Evolutionary conservation across 192 early-diverging fungal genomes (phyloP).

Genomic region (Podila minutissima): DNA sequence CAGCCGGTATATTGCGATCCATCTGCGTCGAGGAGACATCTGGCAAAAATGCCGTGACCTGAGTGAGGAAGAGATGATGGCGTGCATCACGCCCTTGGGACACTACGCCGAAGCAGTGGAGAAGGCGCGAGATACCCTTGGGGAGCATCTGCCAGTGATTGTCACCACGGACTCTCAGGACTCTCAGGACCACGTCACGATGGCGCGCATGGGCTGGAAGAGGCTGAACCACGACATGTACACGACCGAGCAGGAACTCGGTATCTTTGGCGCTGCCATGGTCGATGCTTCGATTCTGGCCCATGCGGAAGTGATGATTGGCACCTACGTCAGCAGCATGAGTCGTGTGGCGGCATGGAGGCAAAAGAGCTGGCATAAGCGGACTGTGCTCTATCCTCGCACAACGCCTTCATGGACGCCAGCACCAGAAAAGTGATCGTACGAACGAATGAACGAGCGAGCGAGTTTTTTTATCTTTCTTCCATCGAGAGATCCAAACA

Average conservation of each 20-base stretch:
- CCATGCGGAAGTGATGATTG: slow-evolving; percentile 33
- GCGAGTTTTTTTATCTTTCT: no score
- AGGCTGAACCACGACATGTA: slow-evolving; percentile 33
- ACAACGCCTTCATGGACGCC: slow-evolving; percentile 26
- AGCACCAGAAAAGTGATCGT: neutral
- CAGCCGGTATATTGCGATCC: slow-evolving; percentile 37
- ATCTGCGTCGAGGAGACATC: slow-evolving; percentile 43
- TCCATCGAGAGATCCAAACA: no score
- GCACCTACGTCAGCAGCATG: slow-evolving; percentile 29
- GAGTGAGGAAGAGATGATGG: slow-evolving; percentile 13
- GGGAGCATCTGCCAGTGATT: slow-evolving; percentile 24
- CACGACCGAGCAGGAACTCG: slow-evolving; percentile 35
- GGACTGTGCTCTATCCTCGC: slow-evolving; percentile 26
- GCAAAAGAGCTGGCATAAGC: slow-evolving; percentile 25
- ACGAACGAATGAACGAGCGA: neutral
- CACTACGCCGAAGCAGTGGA: slow-evolving; percentile 37
- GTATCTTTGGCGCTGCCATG: slow-evolving; percentile 40
- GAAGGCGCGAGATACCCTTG: slow-evolving; percentile 1
- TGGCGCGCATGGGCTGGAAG: slow-evolving; percentile 34
- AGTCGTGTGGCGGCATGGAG: slow-evolving; percentile 19
- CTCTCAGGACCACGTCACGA: slow-evolving; percentile 21
- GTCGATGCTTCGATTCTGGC: slow-evolving; percentile 37
- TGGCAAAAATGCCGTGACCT: slow-evolving; percentile 34
- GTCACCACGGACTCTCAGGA: slow-evolving; percentile 25
- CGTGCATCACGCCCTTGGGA: slow-evolving; percentile 28